Evolutionary conservation across 495 filamentous ascomycete genomes (phyloP), one percentile per base, ranked within the genome.

Genomic region (Aspergillus indologenus): DNA sequence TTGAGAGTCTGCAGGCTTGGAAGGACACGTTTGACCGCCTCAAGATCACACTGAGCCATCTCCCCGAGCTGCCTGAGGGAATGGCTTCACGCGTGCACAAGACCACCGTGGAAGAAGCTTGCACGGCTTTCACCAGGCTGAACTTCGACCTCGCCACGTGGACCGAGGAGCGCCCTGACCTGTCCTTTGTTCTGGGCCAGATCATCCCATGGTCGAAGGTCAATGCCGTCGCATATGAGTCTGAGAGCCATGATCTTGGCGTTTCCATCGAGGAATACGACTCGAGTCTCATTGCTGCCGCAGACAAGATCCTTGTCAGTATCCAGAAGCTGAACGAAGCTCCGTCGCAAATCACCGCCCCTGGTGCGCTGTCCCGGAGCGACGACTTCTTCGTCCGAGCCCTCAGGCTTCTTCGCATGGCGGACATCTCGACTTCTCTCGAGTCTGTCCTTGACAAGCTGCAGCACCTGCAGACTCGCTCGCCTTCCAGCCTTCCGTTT

Each of bases 261-360:
- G 26, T 75, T 5, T 60, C 70, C 15, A 49, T 79, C 14, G 58
- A 71, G 23, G 64, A 69, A 2, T 79, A 89, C n/a, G 84, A 87
- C 45, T 60, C 77, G 20, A 79, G 74, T 3, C 68, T 90, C n/a
- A 78, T 86, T 11, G 81, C 69, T 3, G 70, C 83, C 19, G 81
- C 81, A 29, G 85, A 90, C 70, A 82, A 82, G 50, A 82, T 91
- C 45, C 82, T 93, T 5, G 84, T 91, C 45, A 85, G 87, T 22
- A 76, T 92, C 14, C 90, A 96, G 60, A 81, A 85, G 60, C 79
- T 90, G 64, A 83, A 84, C 52, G 83, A 83, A 52, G 71, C 84
- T 1, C 82, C 87, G 8, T 58, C 69, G 18, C 82, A 82, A 2
- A 69, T 79, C 20, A 83, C 87, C 21, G 85, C 88, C 22, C 66